A percentile compares a stretch with the other conserved stretches of the same genome.
Conservation (phyloP, 1,139 yeast genomes). For the Taphrina deformans region DNA sequence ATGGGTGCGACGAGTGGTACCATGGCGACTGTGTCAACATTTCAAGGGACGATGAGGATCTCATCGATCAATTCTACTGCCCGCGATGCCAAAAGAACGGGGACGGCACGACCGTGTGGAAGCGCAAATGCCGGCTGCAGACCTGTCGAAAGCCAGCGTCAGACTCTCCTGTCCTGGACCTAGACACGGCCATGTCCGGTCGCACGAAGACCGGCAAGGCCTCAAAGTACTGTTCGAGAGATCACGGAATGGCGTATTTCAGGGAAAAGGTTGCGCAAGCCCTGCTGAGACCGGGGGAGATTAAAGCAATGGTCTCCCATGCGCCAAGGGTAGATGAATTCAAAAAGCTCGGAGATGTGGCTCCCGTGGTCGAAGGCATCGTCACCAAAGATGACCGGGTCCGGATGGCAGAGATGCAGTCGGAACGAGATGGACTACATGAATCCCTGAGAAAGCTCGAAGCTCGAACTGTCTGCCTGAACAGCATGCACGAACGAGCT, state of each 20-base stretch:
- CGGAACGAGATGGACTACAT: conserved; percentile 16
- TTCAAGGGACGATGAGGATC: conserved; percentile 54
- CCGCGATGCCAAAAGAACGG: conserved; percentile 66
- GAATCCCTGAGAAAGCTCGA: conserved; percentile 36
- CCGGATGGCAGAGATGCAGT: conserved; percentile 17
- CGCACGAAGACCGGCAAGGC: conserved; percentile 16
- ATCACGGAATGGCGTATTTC: conserved; percentile 67
- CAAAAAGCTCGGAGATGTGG: conserved; percentile 45
- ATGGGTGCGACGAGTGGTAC: conserved; percentile 94
- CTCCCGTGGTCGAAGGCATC: conserved; percentile 43
- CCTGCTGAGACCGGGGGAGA: conserved; percentile 37
- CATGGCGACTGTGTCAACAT: conserved; percentile 78
- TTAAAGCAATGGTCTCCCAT: conserved; percentile 47
- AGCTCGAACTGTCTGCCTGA: conserved; percentile 36
- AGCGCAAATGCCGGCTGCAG: conserved; percentile 67
- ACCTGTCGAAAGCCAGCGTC: conserved; percentile 62
- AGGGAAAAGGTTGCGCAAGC: conserved; percentile 39
- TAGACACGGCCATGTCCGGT: conserved; percentile 39
- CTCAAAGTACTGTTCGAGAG: conserved; percentile 67
- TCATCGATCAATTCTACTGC: conserved; percentile 70
- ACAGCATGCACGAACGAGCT: conserved; percentile 39
- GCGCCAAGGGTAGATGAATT: conserved; percentile 46
- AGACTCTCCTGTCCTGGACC: conserved; percentile 12
- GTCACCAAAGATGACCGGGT: conserved; percentile 35
- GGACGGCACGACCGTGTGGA: conserved; percentile 56